Percentiles rank a stretch among this genome's conserved stretches.
Conservation (phyloP, 1,284 basidiomycete genomes). For the Malassezia vespertilionis region DNA sequence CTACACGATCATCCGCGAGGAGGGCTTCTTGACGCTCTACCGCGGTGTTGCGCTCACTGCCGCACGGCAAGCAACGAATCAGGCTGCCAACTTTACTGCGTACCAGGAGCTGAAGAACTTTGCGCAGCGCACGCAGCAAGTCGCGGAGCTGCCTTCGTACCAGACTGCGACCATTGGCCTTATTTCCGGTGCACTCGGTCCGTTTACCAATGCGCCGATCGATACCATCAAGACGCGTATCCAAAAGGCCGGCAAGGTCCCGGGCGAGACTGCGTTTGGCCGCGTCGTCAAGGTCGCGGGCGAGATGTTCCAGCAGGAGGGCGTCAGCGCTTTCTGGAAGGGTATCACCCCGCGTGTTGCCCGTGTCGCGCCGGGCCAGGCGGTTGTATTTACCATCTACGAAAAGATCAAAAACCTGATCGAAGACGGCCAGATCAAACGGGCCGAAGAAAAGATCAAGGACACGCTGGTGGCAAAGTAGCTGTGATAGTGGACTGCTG, state of each 20-base stretch:
- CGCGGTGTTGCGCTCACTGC: conserved; percentile 84
- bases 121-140: conserved; percentile 60
- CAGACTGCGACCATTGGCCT: conserved; percentile 79
- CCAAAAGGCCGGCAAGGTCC: conserved; percentile 69
- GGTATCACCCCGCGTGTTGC: conserved; percentile 90
- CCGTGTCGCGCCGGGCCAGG: conserved; percentile 71
- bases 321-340: conserved; percentile 66
- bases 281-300: conserved; percentile 67
- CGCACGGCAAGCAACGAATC: conserved; percentile 91
- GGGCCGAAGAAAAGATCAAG: background rate
- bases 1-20: conserved; percentile 87
- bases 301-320: conserved; percentile 91
- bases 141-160: conserved; percentile 64
- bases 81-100: conserved; percentile 95
- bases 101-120: conserved; percentile 91
- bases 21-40: conserved; percentile 75
- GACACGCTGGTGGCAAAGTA: no score
- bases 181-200: conserved; percentile 92
- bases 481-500: no score
- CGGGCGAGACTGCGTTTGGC: conserved; percentile 63
- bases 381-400: conserved; percentile 52
- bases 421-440: conserved; percentile 22
- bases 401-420: conserved; percentile 45
- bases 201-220: conserved; percentile 87
- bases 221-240: conserved; percentile 84